These are phyloP conservation scores for Colletotrichum magnum DNA, from an alignment of 2,329 filamentous ascomycete genomes.

Conservation along the genomic window DNA sequence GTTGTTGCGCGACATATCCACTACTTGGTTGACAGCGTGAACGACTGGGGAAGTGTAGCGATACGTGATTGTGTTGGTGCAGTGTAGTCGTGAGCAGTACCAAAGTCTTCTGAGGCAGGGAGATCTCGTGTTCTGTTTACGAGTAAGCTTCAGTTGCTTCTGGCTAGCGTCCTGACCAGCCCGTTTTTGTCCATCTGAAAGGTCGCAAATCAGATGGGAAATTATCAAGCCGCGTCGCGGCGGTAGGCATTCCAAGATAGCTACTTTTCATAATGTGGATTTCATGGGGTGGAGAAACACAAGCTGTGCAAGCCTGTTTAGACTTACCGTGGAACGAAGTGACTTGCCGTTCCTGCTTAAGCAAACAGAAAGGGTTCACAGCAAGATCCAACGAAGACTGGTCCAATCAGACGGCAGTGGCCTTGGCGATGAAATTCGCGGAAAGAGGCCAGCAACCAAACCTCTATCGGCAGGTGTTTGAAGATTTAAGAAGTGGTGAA, in stretches of 20 bases:
- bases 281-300: no score
- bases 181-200: neutral
- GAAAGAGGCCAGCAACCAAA: no score
- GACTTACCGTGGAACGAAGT: no score
- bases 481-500: neutral
- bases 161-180: neutral
- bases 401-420: no score
- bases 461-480: no score
- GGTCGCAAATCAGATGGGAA: neutral
- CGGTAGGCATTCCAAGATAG: no score
- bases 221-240: neutral
- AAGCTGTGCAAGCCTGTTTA: no score
- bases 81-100: neutral
- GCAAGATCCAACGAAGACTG: no score
- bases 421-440: no score
- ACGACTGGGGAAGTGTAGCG: constrained; percentile 12
- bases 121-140: neutral
- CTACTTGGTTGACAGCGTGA: constrained; percentile 45
- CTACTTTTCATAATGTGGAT: no score
- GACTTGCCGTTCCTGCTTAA: no score
- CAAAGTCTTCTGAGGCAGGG: neutral
- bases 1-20: constrained; percentile 54
- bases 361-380: no score
- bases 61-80: constrained; percentile 1
- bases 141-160: neutral